Conservation (phyloP, 2,329 filamentous ascomycete species). For the Pyrenophora tritici-repentis region DNA sequence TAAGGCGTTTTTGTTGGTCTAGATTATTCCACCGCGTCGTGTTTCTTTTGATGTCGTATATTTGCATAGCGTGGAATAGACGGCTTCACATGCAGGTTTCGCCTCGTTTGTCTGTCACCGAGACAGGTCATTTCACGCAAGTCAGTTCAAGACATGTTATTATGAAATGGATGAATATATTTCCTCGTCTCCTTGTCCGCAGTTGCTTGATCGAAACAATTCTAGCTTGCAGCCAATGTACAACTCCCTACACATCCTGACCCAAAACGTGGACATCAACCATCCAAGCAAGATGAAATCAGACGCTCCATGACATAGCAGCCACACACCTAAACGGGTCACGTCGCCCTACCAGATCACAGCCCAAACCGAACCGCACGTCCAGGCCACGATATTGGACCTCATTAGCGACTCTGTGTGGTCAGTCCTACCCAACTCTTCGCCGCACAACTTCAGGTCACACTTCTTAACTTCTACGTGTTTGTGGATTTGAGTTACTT, state of each 20-base stretch:
- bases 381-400: constrained; percentile 1
- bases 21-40: constrained; percentile 1
- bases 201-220: not conserved
- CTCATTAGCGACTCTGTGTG: constrained; percentile 4
- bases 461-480: constrained; percentile 1
- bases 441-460: constrained; percentile 13
- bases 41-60: not conserved
- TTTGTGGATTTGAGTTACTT: not conserved
- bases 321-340: not conserved
- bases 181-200: not conserved
- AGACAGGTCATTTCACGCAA: not conserved
- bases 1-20: constrained; percentile 5
- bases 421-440: constrained; percentile 1
- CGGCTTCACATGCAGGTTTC: not conserved
- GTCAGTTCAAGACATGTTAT: not conserved
- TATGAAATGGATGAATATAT: not conserved
- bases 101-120: not conserved
- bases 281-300: not conserved
- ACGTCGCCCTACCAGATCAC: not conserved
- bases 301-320: not conserved
- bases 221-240: not conserved
- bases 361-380: not conserved
- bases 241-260: not conserved
- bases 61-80: constrained; percentile 15
- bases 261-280: not conserved